These are phyloP conservation scores for Cyberlindnera veronae DNA, from an alignment of 805 yeast species.

Conservation along the genomic window DNA sequence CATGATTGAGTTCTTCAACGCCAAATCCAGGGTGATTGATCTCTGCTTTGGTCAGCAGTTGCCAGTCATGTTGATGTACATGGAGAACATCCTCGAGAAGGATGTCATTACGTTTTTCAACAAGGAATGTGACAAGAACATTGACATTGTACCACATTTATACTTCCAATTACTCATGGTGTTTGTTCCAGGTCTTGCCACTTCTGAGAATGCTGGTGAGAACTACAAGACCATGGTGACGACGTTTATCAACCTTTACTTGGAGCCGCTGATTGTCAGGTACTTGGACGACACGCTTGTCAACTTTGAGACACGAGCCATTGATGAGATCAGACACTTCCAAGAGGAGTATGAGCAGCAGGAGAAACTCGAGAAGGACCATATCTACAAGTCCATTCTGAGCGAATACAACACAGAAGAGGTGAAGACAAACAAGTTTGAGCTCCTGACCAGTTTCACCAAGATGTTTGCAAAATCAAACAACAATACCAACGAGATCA, in stretches of 20 bases:
- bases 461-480: slow-evolving; percentile 50
- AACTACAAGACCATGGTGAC: slow-evolving; percentile 28
- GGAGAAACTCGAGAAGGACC: slow-evolving; percentile 40
- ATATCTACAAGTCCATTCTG: slow-evolving; percentile 36
- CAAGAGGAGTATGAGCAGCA: slow-evolving; percentile 27
- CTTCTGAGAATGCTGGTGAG: slow-evolving; percentile 35
- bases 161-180: slow-evolving; percentile 28
- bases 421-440: slow-evolving; percentile 40
- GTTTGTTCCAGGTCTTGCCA: slow-evolving; percentile 35
- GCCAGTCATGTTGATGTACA: slow-evolving; percentile 36
- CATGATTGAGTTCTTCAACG: slow-evolving; percentile 31
- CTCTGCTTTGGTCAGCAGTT: slow-evolving; percentile 35
- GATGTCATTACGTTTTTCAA: slow-evolving; percentile 28
- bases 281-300: slow-evolving; percentile 32
- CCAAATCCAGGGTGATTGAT: slow-evolving; percentile 36
- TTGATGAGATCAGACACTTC: slow-evolving; percentile 26
- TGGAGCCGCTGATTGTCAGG: slow-evolving; percentile 33
- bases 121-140: slow-evolving; percentile 24
- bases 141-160: slow-evolving; percentile 31
- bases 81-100: slow-evolving; percentile 38
- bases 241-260: slow-evolving; percentile 35
- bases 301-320: slow-evolving; percentile 29
- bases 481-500: slow-evolving; percentile 36
- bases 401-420: slow-evolving; percentile 37
- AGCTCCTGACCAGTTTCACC: slow-evolving; percentile 59